Conservation (phyloP, 108 stramenopile genomes). For the Cylindrotheca fusiformis region DNA sequence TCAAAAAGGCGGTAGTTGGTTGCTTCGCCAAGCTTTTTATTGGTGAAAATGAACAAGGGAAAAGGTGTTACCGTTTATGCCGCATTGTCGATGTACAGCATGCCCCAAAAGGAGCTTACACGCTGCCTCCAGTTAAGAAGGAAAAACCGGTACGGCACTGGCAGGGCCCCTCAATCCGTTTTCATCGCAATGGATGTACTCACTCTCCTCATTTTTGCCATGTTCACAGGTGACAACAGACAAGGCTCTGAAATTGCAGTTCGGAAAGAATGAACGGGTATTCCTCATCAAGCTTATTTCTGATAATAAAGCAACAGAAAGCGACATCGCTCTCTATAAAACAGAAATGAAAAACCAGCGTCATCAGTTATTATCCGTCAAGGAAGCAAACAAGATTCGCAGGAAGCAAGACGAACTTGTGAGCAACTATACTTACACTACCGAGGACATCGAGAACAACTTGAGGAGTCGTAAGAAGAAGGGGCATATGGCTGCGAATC, state of each 20-base stretch:
- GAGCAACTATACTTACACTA: conserved; percentile 78
- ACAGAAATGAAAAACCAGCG: conserved; percentile 64
- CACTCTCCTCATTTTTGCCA: neutral
- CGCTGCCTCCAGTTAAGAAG: conserved; percentile 56
- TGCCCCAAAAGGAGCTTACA: conserved; percentile 46
- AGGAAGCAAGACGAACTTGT: conserved; percentile 76
- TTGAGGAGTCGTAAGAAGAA: conserved; percentile 66
- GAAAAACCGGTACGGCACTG: conserved; percentile 73
- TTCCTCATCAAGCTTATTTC: conserved; percentile 80
- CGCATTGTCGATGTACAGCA: conserved; percentile 61
- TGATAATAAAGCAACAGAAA: conserved; percentile 62
- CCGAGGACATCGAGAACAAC: conserved; percentile 74
- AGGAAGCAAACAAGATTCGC: conserved; percentile 64
- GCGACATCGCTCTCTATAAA: conserved; percentile 68
- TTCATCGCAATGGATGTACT: no score
- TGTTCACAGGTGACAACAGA: conserved; percentile 51
- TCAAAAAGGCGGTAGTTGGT: conserved; percentile 70
- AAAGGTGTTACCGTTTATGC: conserved; percentile 84
- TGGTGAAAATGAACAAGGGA: conserved; percentile 71
- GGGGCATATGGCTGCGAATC: conserved; percentile 58
- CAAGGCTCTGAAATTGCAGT: conserved; percentile 68
- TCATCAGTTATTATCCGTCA: conserved; percentile 49
- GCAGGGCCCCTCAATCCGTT: no score
- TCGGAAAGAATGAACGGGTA: conserved; percentile 56
- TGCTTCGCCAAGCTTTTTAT: conserved; percentile 77